phyloP scores from a whole-genome alignment of 176 grass and related monocot species.

The Calamus simplicifolius region DNA sequence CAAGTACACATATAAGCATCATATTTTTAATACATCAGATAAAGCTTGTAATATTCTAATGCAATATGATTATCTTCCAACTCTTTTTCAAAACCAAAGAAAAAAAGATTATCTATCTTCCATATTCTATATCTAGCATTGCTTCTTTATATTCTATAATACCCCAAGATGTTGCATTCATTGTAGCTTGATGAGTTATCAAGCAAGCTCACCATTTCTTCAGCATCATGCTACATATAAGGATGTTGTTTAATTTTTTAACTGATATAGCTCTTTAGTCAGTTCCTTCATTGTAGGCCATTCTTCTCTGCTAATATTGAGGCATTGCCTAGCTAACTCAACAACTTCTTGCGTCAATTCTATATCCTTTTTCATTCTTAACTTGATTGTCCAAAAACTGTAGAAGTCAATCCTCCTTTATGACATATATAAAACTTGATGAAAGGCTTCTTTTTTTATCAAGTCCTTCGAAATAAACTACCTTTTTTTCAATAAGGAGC shows the following conservation, averaged over 20 bases:
- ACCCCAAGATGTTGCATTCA: neutral
- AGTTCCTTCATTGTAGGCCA: neutral
- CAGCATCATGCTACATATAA: neutral
- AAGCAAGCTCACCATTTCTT: neutral
- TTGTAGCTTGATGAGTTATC: neutral
- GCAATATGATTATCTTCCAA: too few relatives aligned
- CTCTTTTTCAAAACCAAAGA: too few relatives aligned
- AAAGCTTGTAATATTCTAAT: too few relatives aligned
- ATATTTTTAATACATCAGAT: too few relatives aligned
- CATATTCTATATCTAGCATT: neutral
- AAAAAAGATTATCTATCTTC: neutral
- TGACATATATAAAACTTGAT: neutral
- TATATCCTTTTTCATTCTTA: neutral
- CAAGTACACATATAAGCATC: too few relatives aligned
- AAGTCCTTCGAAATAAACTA: neutral
- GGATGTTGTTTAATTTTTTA: neutral
- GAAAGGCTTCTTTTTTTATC: neutral
- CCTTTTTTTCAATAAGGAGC: neutral
- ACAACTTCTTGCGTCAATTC: neutral
- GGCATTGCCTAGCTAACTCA: neutral
- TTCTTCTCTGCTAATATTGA: neutral
- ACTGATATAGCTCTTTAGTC: neutral
- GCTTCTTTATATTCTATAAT: neutral
- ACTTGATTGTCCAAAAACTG: neutral
- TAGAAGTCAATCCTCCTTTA: neutral